phyloP scores from a whole-genome alignment of 2,329 filamentous ascomycete species.

The Calonectria naviculata region DNA sequence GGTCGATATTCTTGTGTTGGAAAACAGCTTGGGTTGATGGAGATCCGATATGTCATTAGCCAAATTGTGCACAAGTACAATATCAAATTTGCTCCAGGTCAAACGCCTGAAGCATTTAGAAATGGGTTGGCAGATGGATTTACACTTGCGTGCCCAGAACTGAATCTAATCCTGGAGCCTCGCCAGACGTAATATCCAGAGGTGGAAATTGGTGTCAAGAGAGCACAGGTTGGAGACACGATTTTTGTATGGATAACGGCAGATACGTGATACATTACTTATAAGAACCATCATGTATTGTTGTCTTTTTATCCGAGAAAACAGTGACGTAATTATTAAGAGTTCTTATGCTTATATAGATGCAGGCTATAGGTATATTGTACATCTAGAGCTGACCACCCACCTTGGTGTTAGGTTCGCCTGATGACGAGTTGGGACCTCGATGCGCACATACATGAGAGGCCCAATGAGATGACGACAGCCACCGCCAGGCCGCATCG shows the following conservation, averaged over 20 bases:
- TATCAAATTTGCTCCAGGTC: slow-evolving; percentile 1
- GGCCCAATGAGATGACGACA: neutral
- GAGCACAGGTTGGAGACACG: too few relatives aligned
- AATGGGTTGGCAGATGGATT: slow-evolving; percentile 7
- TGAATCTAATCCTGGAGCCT: slow-evolving; percentile 1
- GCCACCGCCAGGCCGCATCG: neutral
- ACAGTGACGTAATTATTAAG: too few relatives aligned
- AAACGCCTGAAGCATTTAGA: neutral
- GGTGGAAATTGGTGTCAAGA: neutral
- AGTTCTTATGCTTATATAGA: too few relatives aligned
- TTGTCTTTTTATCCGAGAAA: too few relatives aligned
- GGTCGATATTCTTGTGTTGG: slow-evolving; percentile 29
- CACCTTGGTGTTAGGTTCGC: neutral
- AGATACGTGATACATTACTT: too few relatives aligned
- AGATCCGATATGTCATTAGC: slow-evolving; percentile 22
- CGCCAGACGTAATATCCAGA: neutral
- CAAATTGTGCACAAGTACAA: slow-evolving; percentile 24
- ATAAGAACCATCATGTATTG: too few relatives aligned
- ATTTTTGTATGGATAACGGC: too few relatives aligned
- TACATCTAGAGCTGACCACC: too few relatives aligned
- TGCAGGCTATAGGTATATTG: too few relatives aligned
- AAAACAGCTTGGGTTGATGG: slow-evolving; percentile 32
- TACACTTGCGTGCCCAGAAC: slow-evolving; percentile 7
- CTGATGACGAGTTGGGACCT: neutral
- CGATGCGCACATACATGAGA: neutral